Evolutionary conservation across 2,329 filamentous ascomycete species (phyloP).

Genomic region (Microdochium trichocladiopsis): DNA sequence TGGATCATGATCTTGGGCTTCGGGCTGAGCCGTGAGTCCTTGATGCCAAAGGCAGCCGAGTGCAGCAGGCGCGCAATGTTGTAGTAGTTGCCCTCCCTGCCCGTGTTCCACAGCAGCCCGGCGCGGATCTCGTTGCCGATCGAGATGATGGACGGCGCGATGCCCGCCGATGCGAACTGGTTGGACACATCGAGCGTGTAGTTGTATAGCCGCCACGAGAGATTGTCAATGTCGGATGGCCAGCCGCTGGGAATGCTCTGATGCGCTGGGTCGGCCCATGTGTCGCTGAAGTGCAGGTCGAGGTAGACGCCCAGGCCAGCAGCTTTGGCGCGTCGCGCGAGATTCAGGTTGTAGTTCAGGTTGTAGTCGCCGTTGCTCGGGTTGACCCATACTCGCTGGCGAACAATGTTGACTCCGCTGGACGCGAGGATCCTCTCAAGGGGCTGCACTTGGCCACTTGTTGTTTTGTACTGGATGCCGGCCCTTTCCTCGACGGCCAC

Average conservation of each 20-base stretch:
- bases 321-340: slow-evolving; percentile 58
- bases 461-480: slow-evolving; percentile 54
- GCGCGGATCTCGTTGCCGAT: slow-evolving; percentile 69
- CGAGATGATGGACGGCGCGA: slow-evolving; percentile 55
- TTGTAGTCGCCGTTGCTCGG: slow-evolving; percentile 58
- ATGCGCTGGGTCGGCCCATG: slow-evolving; percentile 61
- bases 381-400: slow-evolving; percentile 68
- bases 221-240: slow-evolving; percentile 49
- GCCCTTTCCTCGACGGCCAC: slow-evolving; percentile 54
- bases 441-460: slow-evolving; percentile 40
- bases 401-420: slow-evolving; percentile 61
- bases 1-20: slow-evolving; percentile 68
- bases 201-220: slow-evolving; percentile 58
- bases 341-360: slow-evolving; percentile 60
- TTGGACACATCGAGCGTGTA: slow-evolving; percentile 60
- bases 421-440: slow-evolving; percentile 57
- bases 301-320: slow-evolving; percentile 55
- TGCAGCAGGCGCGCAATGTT: slow-evolving; percentile 60
- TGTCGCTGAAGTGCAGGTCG: slow-evolving; percentile 62
- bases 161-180: slow-evolving; percentile 45
- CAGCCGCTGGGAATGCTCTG: slow-evolving; percentile 59
- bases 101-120: slow-evolving; percentile 61
- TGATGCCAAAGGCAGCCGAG: slow-evolving; percentile 57
- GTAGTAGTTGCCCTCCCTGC: slow-evolving; percentile 42
- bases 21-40: slow-evolving; percentile 48